Base-by-base conservation (phyloP, 2,329 filamentous ascomycete species). In the Ophiocordyceps unilateralis region DNA sequence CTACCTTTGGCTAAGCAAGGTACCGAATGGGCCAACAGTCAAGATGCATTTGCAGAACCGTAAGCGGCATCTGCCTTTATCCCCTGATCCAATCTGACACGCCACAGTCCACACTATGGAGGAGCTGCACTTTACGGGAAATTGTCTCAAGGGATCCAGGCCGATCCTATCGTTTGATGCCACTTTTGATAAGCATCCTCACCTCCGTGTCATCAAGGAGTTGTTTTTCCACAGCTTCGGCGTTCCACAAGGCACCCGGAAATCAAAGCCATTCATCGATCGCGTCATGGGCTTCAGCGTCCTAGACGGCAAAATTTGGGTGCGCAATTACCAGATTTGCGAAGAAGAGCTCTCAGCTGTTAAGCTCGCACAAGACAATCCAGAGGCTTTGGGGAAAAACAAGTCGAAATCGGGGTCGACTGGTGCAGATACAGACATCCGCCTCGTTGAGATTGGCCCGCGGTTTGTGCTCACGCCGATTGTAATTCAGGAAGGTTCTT, bases 201-300 rank as follows among this genome's bases (percentile, higher is more conserved):
- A 94, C 56, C 78, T 93, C 44, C 73, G 73, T 49, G 70, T 94
- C 49, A 78, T 96, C 55, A 88, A 93, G 61, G 88, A 96, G 61
- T 74, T 96, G 51, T 81, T 98, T 56, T 73, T 81, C 14, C 88
- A 93, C 54, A 82, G 81, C 11, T 96, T 98, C 58, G 88, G 87
- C 46, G 91, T 98, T 0, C 91, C 91, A 2, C 83, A 88, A 54
- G 81, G 81, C 20, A 81, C 88, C 21, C 74, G 85, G 53, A 93
- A 93, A 55, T 81, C 84, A 46, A 98, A 98, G 66, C 91, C 91
- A 4, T 98, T 98, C 55, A 72, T 96, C 48, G 91, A 98, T 59
- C 88, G 91, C 53, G 83, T 98, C 49, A 88, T 96, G 74, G 81
- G 80, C 45, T 93, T 98, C 60, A 93, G 83, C 45, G 68, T 93